phyloP scores from a whole-genome alignment of 352 stramenopile species.

The Pythium chondricola region DNA sequence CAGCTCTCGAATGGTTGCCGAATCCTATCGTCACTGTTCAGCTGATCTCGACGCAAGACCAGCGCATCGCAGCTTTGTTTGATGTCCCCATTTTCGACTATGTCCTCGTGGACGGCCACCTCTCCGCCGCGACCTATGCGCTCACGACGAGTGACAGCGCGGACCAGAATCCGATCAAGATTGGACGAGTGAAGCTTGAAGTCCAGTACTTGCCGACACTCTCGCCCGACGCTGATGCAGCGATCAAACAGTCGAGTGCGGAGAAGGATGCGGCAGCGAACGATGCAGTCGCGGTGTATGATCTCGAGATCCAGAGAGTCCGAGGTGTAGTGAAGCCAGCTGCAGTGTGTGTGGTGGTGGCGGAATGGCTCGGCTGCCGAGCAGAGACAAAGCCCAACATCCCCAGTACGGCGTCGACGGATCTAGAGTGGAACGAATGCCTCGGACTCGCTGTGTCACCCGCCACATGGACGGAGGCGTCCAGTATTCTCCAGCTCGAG shows the following conservation, averaged over 20 bases:
- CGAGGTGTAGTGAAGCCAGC: background rate
- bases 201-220: conserved; percentile 33
- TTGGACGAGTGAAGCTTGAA: conserved; percentile 30
- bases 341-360: conserved; percentile 3
- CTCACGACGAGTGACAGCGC: background rate
- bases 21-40: conserved; percentile 29
- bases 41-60: background rate
- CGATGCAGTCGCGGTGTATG: background rate
- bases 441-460: conserved; percentile 3
- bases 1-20: background rate
- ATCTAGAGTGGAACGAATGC: conserved; percentile 15
- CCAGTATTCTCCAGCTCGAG: conserved; percentile 17
- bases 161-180: background rate
- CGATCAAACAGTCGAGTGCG: too few relatives aligned
- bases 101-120: conserved; percentile 34
- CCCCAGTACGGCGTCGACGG: background rate
- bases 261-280: too few relatives aligned
- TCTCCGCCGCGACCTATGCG: conserved; percentile 28
- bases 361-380: conserved; percentile 18
- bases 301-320: conserved; percentile 6
- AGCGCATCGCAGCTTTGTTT: conserved; percentile 17
- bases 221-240: background rate
- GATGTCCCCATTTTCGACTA: conserved; percentile 46
- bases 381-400: conserved; percentile 24
- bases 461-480: background rate